Base-by-base conservation (phyloP, 2,329 filamentous ascomycete genomes). In the Aureobasidium sp. region DNA sequence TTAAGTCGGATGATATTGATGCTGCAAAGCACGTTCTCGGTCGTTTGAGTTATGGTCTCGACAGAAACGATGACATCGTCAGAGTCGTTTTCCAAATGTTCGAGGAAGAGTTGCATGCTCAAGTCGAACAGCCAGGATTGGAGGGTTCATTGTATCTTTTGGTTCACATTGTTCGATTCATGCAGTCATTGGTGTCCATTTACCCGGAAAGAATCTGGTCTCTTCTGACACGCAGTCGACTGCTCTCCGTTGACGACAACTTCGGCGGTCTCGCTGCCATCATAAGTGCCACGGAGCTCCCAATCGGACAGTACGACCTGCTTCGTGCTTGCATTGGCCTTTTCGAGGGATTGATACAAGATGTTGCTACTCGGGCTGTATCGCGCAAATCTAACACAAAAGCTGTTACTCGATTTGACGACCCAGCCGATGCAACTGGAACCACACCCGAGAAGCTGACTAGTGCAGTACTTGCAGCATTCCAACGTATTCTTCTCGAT, bases 121-220 rank as follows among this genome's bases (percentile, higher is more conserved):
- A 78, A 64, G 74, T 76, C 10, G 73, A 76, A 58, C 75, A 77
- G 65, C 83, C 88, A 45, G 82, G 84, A 14, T 78, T 81, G 41
- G 80, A 83, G n/a, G 85, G 86, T 44, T 83, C 85, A 11, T 75
- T 86, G 45, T 83, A 85, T 39, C 79, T 95, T 32, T 80, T 87
- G 2, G 81, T 92, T 51, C 85, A 89, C 29, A 96, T 91, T 71
- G 76, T 92, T 27, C 87, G 91, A 59, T 97, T 97, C 68, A 77
- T 96, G 41, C 83, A 88, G 66, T 85, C 87, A 3, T 77, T 95
- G 21, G 74, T 94, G 30, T 80, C 82, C 10, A 67, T 88, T n/a
- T 84, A 88, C 57, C 93, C 94, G 0, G 89, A 88, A 61, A 82
- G 92, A 63, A 86, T 96, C 6, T 97, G 94, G 92, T 91, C 93